Percentiles rank a stretch among this genome's conserved stretches.
Conservation (phyloP, 1,284 basidiomycete species). For the Boletus smithii region DNA sequence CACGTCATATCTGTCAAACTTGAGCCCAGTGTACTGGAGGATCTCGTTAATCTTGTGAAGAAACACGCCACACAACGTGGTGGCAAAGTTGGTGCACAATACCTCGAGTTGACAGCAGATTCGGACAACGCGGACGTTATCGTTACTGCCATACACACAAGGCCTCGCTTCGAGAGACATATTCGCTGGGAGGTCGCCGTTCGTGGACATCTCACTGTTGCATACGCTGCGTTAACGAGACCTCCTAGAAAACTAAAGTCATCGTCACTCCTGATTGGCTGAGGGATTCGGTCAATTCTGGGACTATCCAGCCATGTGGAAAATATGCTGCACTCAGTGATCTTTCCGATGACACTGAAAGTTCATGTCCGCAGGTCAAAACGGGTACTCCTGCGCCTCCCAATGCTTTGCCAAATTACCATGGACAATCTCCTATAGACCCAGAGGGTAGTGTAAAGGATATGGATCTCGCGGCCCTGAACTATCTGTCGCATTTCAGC, state of each 20-base stretch:
- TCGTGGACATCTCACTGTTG: conserved; percentile 28
- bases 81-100: not conserved
- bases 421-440: conserved; percentile 10
- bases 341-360: conserved; percentile 44
- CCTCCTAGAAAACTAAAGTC: conserved; percentile 52
- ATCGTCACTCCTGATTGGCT: conserved; percentile 72
- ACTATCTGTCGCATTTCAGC: conserved; percentile 48
- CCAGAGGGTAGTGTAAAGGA: conserved; percentile 12
- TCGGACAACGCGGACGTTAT: conserved; percentile 58
- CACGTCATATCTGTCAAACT: conserved; percentile 64
- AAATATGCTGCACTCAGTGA: conserved; percentile 53
- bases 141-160: conserved; percentile 62
- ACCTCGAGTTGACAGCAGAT: conserved; percentile 41
- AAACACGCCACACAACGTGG: conserved; percentile 1
- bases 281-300: conserved; percentile 46
- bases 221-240: conserved; percentile 4
- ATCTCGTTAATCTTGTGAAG: conserved; percentile 51
- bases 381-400: not conserved
- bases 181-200: conserved; percentile 61
- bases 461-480: conserved; percentile 24
- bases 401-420: conserved; percentile 5
- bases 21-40: conserved; percentile 37
- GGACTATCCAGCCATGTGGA: conserved; percentile 46
- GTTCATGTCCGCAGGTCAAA: conserved; percentile 40
- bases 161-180: conserved; percentile 64